Evolutionary conservation across 2,329 filamentous ascomycete genomes (phyloP), one percentile per base, ranked within the genome.

Genomic region (Plenodomus biglobosus): DNA sequence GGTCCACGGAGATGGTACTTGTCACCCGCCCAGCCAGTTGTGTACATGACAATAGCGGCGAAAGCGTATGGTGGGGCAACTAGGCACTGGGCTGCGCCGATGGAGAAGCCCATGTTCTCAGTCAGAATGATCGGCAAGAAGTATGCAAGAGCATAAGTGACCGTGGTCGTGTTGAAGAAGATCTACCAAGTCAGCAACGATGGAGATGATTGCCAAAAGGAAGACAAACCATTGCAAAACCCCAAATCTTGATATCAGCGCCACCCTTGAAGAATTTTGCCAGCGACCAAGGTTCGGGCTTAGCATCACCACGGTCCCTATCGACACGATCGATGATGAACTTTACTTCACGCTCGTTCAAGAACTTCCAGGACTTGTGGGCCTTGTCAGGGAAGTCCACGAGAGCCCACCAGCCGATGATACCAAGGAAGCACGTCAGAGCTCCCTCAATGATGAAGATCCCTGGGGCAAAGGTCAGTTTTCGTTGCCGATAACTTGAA

Each of bases 71-170:
- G 69, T 2, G 70, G 70, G 0, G 88, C 86, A 3, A 85, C 79
- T 3, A 92, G 81, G 64, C 86, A 89, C 70, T 90, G 87, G 0
- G 86, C 76, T 40, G 76, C 75, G 7, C 78, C 85, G 4, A 85
- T 76, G 39, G 71, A 76, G 75, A 89, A 92, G 13, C 82, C 80
- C 76, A 92, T 81, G 16, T 79, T 78, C 19, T 72, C 56, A 8
- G 65, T 64, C 5, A 95, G 81, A 59, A 94, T 88, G 61, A 92
- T 82, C 6, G 89, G 88, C 3, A 92, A 73, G 65, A 92, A 92
- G 70, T 88, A 92, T 2, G 87, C 86, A 8, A 94, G 80, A 0
- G 88, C 84, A 66, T 94, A 94, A 1, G 80, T 80, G 42, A 88
- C 81, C 10, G 87, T 88, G 0, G 88, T 90, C 1, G 82, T 81